Conservation (phyloP, 805 yeast species). For the Saccharomyces mikatae region DNA sequence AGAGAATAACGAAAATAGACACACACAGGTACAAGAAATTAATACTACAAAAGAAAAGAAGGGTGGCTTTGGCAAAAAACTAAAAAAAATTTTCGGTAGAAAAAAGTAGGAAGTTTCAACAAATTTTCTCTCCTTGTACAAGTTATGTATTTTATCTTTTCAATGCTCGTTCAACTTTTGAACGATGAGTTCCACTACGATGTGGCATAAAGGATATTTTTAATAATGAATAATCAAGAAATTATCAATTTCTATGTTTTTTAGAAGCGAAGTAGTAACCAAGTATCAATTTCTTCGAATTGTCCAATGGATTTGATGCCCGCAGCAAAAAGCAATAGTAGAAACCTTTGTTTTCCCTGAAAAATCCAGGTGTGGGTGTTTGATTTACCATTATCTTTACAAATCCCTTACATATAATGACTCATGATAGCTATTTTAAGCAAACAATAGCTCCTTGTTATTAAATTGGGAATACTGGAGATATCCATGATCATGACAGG, state of each 20-base stretch:
- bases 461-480: background rate
- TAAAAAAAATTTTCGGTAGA: constrained; percentile 37
- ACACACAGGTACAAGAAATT: background rate
- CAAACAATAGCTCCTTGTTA: background rate
- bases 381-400: background rate
- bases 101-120: constrained; percentile 8
- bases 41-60: constrained; percentile 22
- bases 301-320: background rate
- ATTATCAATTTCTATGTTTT: background rate
- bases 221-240: background rate
- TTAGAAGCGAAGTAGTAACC: background rate
- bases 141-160: background rate
- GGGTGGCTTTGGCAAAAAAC: constrained; percentile 30
- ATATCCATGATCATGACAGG: background rate
- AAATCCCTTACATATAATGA: background rate
- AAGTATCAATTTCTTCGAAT: background rate
- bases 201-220: background rate
- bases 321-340: background rate
- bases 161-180: background rate
- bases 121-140: background rate
- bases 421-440: background rate
- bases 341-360: background rate
- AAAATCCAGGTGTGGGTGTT: background rate
- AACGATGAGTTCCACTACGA: background rate
- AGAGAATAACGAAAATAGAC: constrained; percentile 7